Evolutionary conservation across 2,329 filamentous ascomycete genomes (phyloP), one percentile per base, ranked within the genome.

Genomic region (Lecanoromycetidae sp.): DNA sequence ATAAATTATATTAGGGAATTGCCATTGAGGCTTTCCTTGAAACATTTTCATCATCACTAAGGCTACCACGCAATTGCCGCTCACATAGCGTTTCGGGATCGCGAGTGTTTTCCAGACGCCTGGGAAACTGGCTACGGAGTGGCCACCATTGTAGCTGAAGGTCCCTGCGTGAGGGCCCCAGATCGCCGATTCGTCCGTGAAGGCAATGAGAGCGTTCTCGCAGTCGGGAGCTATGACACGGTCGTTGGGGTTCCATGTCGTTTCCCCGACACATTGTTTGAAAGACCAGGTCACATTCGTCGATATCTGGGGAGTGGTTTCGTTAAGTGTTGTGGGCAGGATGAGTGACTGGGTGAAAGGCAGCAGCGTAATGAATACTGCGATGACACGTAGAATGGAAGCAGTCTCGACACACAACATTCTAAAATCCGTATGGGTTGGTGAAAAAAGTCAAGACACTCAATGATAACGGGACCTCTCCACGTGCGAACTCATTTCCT

Each of bases 21-120:
- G 29, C 12, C 23, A 20, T 8, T 26, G n/a, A 20, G 19, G 29
- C 4, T 26, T 39, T 17, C 36, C 23, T 19, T 42, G 25, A 17
- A 46, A 46, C 44, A 46, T 46, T 26, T 38, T 46, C 44, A 46
- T 46, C 44, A 46, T 46, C 9, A 46, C 44, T 22, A 46, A 29
- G 2, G 44, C 44, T 5, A 46, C 44, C 7, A 46, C 44, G 12
- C 44, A 46, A 22, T 25, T 27, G 6, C 44, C 33, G 17, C 15
- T 19, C 15, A 33, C 34, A 23, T 46, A 46, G 13, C 44, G 32
- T 30, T 46, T 46, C 7, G 44, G 44, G 9, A 46, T 22, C 9
- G 17, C 4, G 4, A 46, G 33, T 3, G 15, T 6, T 5, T 10
- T 27, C 3, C 1, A 25, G 12, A 17, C 15, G 3, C 26, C 25